A percentile compares a stretch with the other conserved stretches of the same genome.
Evolutionary conservation across 2,329 filamentous ascomycete species (phyloP).

Genomic region (Ceratocystis alfenasii): DNA sequence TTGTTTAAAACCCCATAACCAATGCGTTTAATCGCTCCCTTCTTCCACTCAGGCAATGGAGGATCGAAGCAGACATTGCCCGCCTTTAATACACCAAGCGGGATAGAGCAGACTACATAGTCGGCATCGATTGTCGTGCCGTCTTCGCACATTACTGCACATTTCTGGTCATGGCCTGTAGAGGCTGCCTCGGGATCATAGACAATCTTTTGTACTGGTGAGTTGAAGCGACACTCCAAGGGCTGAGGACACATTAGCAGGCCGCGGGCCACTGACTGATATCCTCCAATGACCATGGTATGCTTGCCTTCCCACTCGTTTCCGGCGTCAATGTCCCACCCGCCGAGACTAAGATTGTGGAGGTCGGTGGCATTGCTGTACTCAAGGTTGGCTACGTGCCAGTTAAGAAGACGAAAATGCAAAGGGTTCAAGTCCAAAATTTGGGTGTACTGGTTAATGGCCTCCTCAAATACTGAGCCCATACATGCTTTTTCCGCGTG

Average conservation of each 20-base stretch:
- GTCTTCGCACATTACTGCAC: slow-evolving; percentile 62
- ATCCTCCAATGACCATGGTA: slow-evolving; percentile 85
- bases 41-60: slow-evolving; percentile 77
- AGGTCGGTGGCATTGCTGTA: slow-evolving; percentile 92
- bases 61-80: slow-evolving; percentile 74
- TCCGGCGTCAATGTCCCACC: slow-evolving; percentile 95
- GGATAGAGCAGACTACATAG: slow-evolving; percentile 78
- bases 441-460: slow-evolving; percentile 74
- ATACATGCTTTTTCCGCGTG: slow-evolving; percentile 58
- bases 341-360: slow-evolving; percentile 70
- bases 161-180: slow-evolving; percentile 31
- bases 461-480: slow-evolving; percentile 82
- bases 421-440: slow-evolving; percentile 73
- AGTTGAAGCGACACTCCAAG: slow-evolving; percentile 64
- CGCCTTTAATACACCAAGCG: slow-evolving; percentile 84
- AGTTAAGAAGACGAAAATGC: slow-evolving; percentile 85
- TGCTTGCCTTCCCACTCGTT: slow-evolving; percentile 96
- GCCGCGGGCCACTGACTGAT: slow-evolving; percentile 83
- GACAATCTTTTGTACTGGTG: slow-evolving; percentile 57
- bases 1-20: slow-evolving; percentile 95
- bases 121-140: slow-evolving; percentile 72
- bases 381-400: slow-evolving; percentile 96
- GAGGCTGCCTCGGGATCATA: slow-evolving; percentile 31
- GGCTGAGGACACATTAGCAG: slow-evolving; percentile 64
- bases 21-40: slow-evolving; percentile 64